Conservation (phyloP, 208 protist genomes). For the Leishmania arabica region DNA sequence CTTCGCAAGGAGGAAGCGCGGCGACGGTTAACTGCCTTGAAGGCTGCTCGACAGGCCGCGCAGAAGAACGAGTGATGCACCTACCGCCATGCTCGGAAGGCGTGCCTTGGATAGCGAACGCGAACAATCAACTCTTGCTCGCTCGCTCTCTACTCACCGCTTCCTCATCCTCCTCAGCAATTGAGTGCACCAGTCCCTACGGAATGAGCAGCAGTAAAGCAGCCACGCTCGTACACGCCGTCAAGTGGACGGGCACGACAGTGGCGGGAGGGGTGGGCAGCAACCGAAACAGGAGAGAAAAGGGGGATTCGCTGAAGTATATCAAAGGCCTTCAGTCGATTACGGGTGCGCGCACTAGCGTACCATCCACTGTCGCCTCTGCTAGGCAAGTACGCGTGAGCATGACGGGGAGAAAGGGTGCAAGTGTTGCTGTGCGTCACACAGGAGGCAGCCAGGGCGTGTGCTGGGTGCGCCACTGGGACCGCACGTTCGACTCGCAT, state of each 20-base stretch:
- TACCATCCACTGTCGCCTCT: not conserved
- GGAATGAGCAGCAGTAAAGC: not conserved
- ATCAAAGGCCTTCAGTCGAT: not conserved
- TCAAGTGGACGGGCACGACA: not conserved
- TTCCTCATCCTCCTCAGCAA: not conserved
- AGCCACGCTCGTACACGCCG: not conserved
- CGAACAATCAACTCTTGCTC: not conserved
- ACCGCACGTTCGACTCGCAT: not conserved
- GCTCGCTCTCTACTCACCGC: not conserved
- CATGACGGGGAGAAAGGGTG: not conserved
- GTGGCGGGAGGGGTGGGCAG: not conserved
- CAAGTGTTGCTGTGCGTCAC: not conserved
- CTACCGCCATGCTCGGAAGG: not conserved
- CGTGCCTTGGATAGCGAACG: not conserved
- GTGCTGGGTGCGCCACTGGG: not conserved
- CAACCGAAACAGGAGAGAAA: not conserved
- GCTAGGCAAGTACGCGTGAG: not conserved
- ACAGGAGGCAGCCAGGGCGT: not conserved
- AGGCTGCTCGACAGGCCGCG: constrained; percentile 27
- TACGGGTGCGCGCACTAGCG: not conserved
- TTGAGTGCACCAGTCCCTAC: not conserved
- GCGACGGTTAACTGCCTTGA: constrained; percentile 51
- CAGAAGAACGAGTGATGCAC: constrained; percentile 8
- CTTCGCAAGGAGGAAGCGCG: constrained; percentile 52
- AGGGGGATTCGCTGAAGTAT: not conserved